Conservation (phyloP, 2,329 filamentous ascomycete genomes). For the Coniella vitis region DNA sequence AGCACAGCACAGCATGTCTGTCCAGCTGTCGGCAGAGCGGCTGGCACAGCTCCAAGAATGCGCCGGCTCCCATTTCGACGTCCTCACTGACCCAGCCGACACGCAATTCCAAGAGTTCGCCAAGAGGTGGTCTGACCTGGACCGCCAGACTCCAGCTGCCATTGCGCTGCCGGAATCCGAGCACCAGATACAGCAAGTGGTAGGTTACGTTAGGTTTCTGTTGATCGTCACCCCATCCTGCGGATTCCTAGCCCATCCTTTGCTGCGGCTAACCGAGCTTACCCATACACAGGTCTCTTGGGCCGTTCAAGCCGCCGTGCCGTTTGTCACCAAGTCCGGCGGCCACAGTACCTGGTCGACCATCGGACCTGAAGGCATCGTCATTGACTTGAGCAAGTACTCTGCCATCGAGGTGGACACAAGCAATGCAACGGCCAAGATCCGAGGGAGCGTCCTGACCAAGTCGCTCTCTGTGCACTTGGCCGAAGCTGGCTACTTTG, state of each 20-base stretch:
- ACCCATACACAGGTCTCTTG: constrained; percentile 5
- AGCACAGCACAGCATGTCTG: neutral
- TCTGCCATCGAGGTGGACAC: neutral
- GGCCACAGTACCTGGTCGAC: constrained; percentile 11
- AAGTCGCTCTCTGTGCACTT: constrained; percentile 10
- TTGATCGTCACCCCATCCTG: no score
- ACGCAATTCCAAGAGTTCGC: constrained; percentile 1
- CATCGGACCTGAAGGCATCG: neutral
- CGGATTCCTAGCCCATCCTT: neutral
- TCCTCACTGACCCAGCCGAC: neutral
- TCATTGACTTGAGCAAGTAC: constrained; percentile 6
- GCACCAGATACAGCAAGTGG: constrained; percentile 5
- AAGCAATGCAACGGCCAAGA: constrained; percentile 2
- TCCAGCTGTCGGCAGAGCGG: neutral
- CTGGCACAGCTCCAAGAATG: constrained; percentile 2
- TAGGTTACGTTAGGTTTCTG: neutral
- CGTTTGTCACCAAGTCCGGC: constrained; percentile 7
- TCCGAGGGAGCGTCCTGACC: constrained; percentile 13
- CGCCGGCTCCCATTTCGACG: neutral
- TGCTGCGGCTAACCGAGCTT: neutral
- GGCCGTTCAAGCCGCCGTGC: constrained; percentile 1
- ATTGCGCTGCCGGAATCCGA: constrained; percentile 6
- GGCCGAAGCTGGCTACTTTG: constrained; percentile 12
- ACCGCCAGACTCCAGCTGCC: constrained; percentile 1
- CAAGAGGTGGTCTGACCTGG: constrained; percentile 8